These are phyloP conservation scores for Cladosporium sp. DNA, from an alignment of 2,329 filamentous ascomycete genomes.

Conservation along the genomic window DNA sequence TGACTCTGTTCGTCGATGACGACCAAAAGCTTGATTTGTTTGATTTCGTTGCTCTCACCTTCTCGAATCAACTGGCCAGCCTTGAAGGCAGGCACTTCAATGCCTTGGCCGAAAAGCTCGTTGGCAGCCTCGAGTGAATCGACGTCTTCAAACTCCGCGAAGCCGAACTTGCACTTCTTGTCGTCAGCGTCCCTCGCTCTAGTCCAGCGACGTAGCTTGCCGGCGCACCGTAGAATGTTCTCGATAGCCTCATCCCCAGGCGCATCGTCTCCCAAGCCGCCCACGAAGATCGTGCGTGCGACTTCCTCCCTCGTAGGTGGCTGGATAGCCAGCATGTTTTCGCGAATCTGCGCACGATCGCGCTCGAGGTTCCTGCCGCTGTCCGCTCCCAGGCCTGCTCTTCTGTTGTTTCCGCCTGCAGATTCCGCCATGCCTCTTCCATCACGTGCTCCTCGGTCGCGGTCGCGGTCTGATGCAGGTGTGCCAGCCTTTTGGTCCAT, in stretches of 20 bases:
- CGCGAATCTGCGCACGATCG: slow-evolving; percentile 27
- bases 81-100: slow-evolving; percentile 73
- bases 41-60: slow-evolving; percentile 37
- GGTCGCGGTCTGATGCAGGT: slow-evolving; percentile 23
- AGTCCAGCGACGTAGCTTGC: slow-evolving; percentile 77
- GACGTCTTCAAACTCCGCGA: slow-evolving; percentile 90
- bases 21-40: slow-evolving; percentile 37
- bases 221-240: slow-evolving; percentile 70
- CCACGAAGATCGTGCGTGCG: slow-evolving; percentile 83
- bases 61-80: slow-evolving; percentile 38
- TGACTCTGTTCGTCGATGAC: slow-evolving; percentile 77
- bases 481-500: slow-evolving; percentile 50
- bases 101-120: slow-evolving; percentile 76
- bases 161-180: slow-evolving; percentile 84
- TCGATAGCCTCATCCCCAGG: slow-evolving; percentile 76
- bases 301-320: slow-evolving; percentile 89
- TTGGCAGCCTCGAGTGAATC: slow-evolving; percentile 82
- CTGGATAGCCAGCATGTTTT: slow-evolving; percentile 48
- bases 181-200: slow-evolving; percentile 71
- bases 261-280: slow-evolving; percentile 74
- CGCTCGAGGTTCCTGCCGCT: slow-evolving; percentile 59
- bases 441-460: slow-evolving; percentile 7
- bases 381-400: slow-evolving; percentile 49
- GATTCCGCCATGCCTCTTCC: slow-evolving; percentile 33
- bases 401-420: slow-evolving; percentile 42